Evolutionary conservation across 2,329 filamentous ascomycete species (phyloP), one percentile per base, ranked within the genome.

Genomic region (Colletotrichum sp.): DNA sequence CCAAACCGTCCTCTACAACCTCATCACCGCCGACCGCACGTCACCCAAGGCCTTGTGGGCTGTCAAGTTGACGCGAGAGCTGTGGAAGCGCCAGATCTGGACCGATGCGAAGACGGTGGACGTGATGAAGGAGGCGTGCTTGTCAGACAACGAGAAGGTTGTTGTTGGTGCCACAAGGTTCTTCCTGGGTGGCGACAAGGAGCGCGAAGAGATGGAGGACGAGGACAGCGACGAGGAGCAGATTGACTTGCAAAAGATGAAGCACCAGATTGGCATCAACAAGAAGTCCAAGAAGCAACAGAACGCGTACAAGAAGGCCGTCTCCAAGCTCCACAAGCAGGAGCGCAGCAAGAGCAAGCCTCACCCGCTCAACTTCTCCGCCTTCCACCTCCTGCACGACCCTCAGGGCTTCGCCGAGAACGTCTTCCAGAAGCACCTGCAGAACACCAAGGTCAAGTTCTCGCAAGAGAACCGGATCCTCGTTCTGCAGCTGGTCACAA

Each of bases 61-160:
- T 5, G 95, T 98, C 77, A 98, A 98, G 85, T 91, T 99, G 78
- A 98, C 96, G 6, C 91, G 96, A 77, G 97, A 99, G 87, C 88
- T 99, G 82, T 99, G 97, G 97, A 98, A 96, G 86, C 92, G 96
- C 63, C 96, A 98, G 80, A 93, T 99, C 78, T 99, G 97, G 97
- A 95, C 95, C 12, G 97, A 99, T 81, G 92, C 96, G 3, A 97
- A 96, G 84, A 93, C 96, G 0, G 97, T 99, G n/a, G 96, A 98
- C 81, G 95, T 99, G 79, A 99, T 99, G 96, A 98, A 98, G 86
- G 95, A 98, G 85, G 96, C 96, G 0, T 93, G 94, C 71, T 87
- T 99, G 72, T 93, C 95, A 5, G 94, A 98, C 68, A 98, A 98
- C 80, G 95, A 98, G 80, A 99, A 99, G 86, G 96, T 99, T 5